Conservation (phyloP, 352 stramenopile genomes). For the Globisporangium nunn region DNA sequence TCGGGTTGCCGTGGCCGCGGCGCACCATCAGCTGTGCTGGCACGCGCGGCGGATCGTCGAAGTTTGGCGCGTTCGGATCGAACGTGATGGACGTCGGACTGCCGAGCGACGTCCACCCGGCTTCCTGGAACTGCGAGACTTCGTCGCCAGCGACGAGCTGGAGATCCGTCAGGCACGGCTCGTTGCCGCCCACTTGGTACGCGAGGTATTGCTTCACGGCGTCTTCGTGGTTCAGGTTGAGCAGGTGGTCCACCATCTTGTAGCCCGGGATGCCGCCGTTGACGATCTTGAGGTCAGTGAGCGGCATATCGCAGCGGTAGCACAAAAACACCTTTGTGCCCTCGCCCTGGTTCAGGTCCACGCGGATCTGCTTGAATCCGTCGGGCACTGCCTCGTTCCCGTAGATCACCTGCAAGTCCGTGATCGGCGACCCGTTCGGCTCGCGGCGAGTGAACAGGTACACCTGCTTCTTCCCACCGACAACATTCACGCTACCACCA, state of each 20-base stretch:
- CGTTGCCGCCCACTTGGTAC: constrained; percentile 76
- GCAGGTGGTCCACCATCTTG: constrained; percentile 69
- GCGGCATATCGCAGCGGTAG: constrained; percentile 85
- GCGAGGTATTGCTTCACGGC: constrained; percentile 72
- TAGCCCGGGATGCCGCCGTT: constrained; percentile 79
- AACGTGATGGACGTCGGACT: constrained; percentile 37
- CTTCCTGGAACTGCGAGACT: constrained; percentile 30
- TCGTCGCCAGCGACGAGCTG: constrained; percentile 46
- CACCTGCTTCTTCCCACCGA: constrained; percentile 76
- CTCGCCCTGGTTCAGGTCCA: constrained; percentile 84
- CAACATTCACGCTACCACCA: constrained; percentile 34
- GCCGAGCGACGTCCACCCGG: constrained; percentile 70
- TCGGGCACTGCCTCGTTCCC: constrained; percentile 76
- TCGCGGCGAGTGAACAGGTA: constrained; percentile 78
- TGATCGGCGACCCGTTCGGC: constrained; percentile 75
- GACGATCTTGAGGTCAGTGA: constrained; percentile 84
- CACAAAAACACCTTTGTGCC: constrained; percentile 79
- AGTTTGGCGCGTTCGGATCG: constrained; percentile 3
- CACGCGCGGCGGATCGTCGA: constrained; percentile 1
- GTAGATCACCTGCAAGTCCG: constrained; percentile 76
- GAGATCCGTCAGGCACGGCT: constrained; percentile 74
- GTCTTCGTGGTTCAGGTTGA: constrained; percentile 68
- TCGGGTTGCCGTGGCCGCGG: constrained; percentile 77
- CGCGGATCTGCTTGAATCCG: constrained; percentile 80
- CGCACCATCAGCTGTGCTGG: constrained; percentile 62